phyloP scores from a whole-genome alignment of 495 filamentous ascomycete genomes.

The Aspergillus sparsus region DNA sequence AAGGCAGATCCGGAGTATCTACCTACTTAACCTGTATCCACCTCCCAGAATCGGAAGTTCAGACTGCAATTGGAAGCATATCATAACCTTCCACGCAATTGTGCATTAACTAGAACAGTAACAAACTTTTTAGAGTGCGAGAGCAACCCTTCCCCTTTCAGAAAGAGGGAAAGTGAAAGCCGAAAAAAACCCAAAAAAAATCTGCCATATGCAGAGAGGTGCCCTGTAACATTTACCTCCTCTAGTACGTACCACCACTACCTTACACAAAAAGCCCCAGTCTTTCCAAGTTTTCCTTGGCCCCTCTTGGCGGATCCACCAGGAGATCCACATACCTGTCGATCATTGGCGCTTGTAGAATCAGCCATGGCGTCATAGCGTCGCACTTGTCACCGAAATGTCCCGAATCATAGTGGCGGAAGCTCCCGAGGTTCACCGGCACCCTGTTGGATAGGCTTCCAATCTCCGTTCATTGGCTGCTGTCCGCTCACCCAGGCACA shows the following conservation, averaged over 20 bases:
- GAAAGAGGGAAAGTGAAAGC: too few species aligned
- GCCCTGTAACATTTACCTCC: too few species aligned
- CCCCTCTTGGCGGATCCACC: neutral
- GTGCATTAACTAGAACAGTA: neutral
- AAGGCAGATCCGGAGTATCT: conserved; percentile 5
- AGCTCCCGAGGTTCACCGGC: conserved; percentile 24
- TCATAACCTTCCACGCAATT: neutral
- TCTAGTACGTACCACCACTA: too few species aligned
- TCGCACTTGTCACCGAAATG: conserved; percentile 28
- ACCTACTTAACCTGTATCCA: neutral
- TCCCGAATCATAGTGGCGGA: conserved; percentile 25
- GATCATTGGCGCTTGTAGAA: conserved; percentile 14
- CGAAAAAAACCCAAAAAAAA: too few species aligned
- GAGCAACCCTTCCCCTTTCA: too few species aligned
- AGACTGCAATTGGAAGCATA: neutral
- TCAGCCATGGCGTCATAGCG: conserved; percentile 38
- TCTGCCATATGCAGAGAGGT: too few species aligned
- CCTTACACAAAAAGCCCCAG: too few species aligned
- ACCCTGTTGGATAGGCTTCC: neutral
- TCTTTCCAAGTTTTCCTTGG: conserved; percentile 1
- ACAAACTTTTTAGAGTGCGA: too few species aligned
- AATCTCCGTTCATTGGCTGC: neutral
- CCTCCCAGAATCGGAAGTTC: neutral
- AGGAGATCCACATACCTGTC: conserved; percentile 11
- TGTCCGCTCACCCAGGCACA: neutral